Percentiles rank a stretch among this genome's conserved stretches.
Evolutionary conservation across 345 rosid genomes (phyloP).

Genomic region (Camelina sativa): DNA sequence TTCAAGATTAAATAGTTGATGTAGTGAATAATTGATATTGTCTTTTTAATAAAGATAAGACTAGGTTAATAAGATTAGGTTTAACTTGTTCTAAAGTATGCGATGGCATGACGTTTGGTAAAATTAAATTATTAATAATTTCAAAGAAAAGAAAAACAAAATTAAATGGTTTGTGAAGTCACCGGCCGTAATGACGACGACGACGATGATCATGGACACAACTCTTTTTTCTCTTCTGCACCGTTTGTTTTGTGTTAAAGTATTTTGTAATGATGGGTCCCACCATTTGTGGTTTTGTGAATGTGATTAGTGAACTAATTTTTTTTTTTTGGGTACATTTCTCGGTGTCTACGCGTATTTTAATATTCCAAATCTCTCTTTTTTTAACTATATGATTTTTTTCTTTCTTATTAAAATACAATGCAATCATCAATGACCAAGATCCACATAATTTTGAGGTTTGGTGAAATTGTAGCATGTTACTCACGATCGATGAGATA

Average conservation of each 20-base stretch:
- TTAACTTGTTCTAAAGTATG: conserved; percentile 20
- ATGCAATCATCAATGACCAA: conserved; percentile 18
- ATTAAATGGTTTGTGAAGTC: conserved; percentile 34
- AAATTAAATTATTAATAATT: background rate
- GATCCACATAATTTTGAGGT: conserved; percentile 35
- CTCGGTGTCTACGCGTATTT: conserved; percentile 34
- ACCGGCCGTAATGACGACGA: conserved; percentile 41
- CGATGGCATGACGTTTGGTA: conserved; percentile 37
- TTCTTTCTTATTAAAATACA: conserved; percentile 2
- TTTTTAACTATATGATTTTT: background rate
- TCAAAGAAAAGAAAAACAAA: background rate
- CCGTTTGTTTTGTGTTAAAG: conserved; percentile 45
- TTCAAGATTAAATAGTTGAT: background rate
- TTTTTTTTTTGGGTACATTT: conserved; percentile 23
- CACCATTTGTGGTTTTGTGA: conserved; percentile 34
- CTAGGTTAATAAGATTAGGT: conserved; percentile 38
- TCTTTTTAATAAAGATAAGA: conserved; percentile 25
- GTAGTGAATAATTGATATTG: conserved; percentile 1
- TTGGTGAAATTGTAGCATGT: conserved; percentile 35
- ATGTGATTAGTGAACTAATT: conserved; percentile 47
- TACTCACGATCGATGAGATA: conserved; percentile 29
- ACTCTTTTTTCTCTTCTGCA: conserved; percentile 28
- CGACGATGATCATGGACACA: conserved; percentile 52
- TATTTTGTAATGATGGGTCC: conserved; percentile 44
- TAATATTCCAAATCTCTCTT: conserved; percentile 17